Percentiles rank a stretch among this genome's conserved stretches.
phyloP scores from a whole-genome alignment of 306 rosid species.

The Fragaria iinumae region DNA sequence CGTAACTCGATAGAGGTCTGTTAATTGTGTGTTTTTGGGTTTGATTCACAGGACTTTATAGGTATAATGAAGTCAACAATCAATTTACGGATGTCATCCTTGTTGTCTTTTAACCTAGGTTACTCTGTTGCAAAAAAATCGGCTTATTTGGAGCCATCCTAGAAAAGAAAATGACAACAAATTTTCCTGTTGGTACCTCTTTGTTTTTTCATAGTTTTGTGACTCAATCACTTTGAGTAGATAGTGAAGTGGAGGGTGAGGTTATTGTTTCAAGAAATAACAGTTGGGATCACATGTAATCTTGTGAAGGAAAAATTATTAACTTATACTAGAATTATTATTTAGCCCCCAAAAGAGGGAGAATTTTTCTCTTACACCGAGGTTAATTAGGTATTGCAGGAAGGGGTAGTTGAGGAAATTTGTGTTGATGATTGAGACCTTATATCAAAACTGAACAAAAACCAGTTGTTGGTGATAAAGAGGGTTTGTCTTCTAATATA shows the following conservation, averaged over 20 bases:
- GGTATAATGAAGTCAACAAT: neutral
- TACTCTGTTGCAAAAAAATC: neutral
- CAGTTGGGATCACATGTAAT: neutral
- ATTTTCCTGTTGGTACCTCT: neutral
- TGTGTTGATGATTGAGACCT: slow-evolving; percentile 17
- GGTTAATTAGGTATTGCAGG: neutral
- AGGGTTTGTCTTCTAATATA: slow-evolving; percentile 14
- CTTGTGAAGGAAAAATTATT: neutral
- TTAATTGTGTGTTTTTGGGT: neutral
- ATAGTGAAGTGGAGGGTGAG: neutral
- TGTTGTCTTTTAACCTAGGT: neutral
- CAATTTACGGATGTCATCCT: neutral
- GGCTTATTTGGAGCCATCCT: neutral
- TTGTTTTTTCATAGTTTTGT: neutral
- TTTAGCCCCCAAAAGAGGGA: neutral
- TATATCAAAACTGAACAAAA: slow-evolving; percentile 6
- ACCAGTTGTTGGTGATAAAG: slow-evolving; percentile 14
- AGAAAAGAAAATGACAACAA: neutral
- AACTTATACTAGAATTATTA: neutral
- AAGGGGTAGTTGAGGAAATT: slow-evolving; percentile 1
- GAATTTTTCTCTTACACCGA: neutral
- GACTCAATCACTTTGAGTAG: neutral
- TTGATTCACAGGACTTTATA: neutral
- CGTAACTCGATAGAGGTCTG: neutral
- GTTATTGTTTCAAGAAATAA: neutral